Evolutionary conservation across 2,329 filamentous ascomycete species (phyloP), one percentile per base, ranked within the genome.

Genomic region (Colletotrichum sojae): DNA sequence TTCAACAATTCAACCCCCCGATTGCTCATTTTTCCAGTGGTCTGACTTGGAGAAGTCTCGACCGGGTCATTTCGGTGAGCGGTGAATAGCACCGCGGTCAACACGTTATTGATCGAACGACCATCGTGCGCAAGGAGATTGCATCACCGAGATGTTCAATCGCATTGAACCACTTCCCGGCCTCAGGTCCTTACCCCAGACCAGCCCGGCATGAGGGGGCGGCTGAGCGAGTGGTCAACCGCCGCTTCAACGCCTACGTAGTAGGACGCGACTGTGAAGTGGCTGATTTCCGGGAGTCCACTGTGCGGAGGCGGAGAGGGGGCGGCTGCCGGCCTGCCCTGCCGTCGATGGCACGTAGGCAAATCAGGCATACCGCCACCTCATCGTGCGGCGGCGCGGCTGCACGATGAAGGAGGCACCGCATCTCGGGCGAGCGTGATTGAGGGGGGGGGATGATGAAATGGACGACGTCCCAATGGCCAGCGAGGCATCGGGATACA

Each of bases 371-470:
- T 52, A 49, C 48, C 18, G 49, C 62, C 66, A 66, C 36, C 66
- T 69, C 61, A 69, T 66, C 43, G 55, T 66, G 60, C 66, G 54
- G 22, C 39, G 40, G 9, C 5, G 13, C 40, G n/a, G 49, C 54
- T 60, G 61, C 66, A 69, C 54, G 43, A 66, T 55, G 55, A 53
- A n/a, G 48, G 52, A 60, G 40, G 65, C 53, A 54, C 27, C 16
- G 40, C 53, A 64, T 43, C 18, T 31, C 20, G 39, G 65, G 61
- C 40, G 49, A 43, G 52, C 61, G 61, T 52, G 57, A 69, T 60
- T 16, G 48, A 39, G 55, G 55, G 62, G 61, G 61, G 66, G 49
- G n/a, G 2, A 66, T 60, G 66, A 61, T 55, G 62, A 66, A 66
- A 66, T 66, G 49, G 36, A 52, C 36, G 40, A 16, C 36, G 49